These are phyloP conservation scores for Besnoitia besnoiti DNA, from an alignment of 169 alveolate species.

Conservation along the genomic window DNA sequence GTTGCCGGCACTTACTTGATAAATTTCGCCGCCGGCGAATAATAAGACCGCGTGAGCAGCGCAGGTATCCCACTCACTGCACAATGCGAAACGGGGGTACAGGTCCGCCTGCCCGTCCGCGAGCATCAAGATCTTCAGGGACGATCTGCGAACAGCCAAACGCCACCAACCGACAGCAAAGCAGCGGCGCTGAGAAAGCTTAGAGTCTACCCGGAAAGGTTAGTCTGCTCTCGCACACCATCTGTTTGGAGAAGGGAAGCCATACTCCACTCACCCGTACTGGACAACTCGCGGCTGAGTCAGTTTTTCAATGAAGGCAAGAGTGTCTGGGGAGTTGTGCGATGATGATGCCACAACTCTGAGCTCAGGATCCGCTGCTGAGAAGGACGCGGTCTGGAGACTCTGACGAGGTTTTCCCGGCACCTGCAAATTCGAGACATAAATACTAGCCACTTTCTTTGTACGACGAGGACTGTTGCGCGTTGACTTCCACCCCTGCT, in stretches of 20 bases:
- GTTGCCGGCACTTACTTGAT: background rate
- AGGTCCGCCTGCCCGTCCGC: conserved; percentile 68
- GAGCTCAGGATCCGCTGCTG: background rate
- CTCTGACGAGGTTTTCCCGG: conserved; percentile 3
- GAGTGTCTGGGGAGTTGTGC: conserved; percentile 37
- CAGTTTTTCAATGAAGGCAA: background rate
- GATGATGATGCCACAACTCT: conserved; percentile 42
- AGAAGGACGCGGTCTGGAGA: background rate
- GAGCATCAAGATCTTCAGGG: conserved; percentile 70
- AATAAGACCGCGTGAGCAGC: conserved; percentile 72
- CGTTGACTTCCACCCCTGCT: too few species aligned
- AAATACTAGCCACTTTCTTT: background rate
- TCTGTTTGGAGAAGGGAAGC: background rate
- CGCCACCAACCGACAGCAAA: background rate
- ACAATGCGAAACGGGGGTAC: conserved; percentile 73
- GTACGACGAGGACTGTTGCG: too few species aligned
- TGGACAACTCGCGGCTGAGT: conserved; percentile 3
- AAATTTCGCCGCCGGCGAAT: conserved; percentile 70
- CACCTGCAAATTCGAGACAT: background rate
- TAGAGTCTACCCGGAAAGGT: background rate
- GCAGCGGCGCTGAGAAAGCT: background rate
- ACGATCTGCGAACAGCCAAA: conserved; percentile 60
- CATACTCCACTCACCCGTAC: conserved; percentile 43
- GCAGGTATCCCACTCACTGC: conserved; percentile 79
- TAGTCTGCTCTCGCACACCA: background rate